These are phyloP conservation scores for Ceratobasidium papillatum DNA, from an alignment of 1,284 basidiomycete species.

Conservation along the genomic window DNA sequence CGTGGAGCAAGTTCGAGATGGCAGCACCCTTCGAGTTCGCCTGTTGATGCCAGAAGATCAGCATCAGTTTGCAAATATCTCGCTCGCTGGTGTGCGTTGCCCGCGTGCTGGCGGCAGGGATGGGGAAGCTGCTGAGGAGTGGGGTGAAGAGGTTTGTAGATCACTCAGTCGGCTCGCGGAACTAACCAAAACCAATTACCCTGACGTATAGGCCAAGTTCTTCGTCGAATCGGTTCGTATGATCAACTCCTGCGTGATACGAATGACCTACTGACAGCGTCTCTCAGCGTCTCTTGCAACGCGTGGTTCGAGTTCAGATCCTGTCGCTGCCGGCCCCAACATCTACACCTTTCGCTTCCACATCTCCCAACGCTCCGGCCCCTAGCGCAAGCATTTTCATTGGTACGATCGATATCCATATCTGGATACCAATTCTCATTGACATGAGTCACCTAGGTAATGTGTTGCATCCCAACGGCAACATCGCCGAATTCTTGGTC, in stretches of 20 bases:
- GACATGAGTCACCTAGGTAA: background rate
- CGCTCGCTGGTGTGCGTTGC: constrained; percentile 86
- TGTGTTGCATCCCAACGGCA: constrained; percentile 88
- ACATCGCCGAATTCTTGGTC: constrained; percentile 91
- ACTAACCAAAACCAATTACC: constrained; percentile 10
- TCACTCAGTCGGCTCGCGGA: constrained; percentile 20
- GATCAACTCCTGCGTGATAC: constrained; percentile 7
- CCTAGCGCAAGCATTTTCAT: constrained; percentile 86
- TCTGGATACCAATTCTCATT: constrained; percentile 24
- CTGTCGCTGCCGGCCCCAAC: constrained; percentile 86
- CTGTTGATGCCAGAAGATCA: constrained; percentile 86
- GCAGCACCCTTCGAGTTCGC: constrained; percentile 88
- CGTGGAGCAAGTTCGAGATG: constrained; percentile 94
- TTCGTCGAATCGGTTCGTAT: constrained; percentile 78
- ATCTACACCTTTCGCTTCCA: constrained; percentile 82
- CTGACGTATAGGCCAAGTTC: constrained; percentile 78
- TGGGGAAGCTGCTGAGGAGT: constrained; percentile 80
- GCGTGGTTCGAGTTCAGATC: constrained; percentile 85
- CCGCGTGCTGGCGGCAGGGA: constrained; percentile 76
- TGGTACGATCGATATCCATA: constrained; percentile 58
- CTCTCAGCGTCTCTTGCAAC: constrained; percentile 78
- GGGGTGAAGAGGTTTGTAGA: constrained; percentile 79
- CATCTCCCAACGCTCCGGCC: constrained; percentile 64
- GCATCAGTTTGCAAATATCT: constrained; percentile 87
- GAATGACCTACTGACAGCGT: constrained; percentile 1